These are phyloP conservation scores for Quillaja saponaria DNA, from an alignment of 306 rosid species.

Conservation along the genomic window DNA sequence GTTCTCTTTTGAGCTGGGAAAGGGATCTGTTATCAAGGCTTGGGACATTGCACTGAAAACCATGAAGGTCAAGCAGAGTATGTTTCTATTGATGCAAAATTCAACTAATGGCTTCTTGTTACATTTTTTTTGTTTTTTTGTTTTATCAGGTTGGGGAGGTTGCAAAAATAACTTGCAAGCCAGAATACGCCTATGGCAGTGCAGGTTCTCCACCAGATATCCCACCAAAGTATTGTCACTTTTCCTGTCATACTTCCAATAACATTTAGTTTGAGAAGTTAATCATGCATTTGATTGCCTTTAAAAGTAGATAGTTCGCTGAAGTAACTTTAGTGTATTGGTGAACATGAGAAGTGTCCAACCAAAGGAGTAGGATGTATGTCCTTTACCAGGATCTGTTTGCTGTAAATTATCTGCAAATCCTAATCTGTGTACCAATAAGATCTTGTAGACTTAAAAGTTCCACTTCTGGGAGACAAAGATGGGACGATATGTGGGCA, in stretches of 20 bases:
- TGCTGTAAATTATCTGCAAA: too few species aligned
- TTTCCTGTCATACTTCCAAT: too few species aligned
- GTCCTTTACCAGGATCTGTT: slow-evolving; percentile 4
- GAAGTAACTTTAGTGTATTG: too few species aligned
- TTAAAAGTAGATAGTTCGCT: too few species aligned
- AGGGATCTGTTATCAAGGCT: slow-evolving; percentile 85
- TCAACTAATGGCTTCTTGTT: slow-evolving; percentile 11
- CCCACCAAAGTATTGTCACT: slow-evolving; percentile 71
- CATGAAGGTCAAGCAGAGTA: slow-evolving; percentile 68
- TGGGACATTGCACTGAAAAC: slow-evolving; percentile 93
- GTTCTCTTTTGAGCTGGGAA: slow-evolving; percentile 94
- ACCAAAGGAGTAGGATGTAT: too few species aligned
- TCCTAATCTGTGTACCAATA: not conserved
- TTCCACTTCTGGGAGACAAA: not conserved
- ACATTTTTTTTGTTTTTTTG: slow-evolving; percentile 23
- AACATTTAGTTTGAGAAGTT: too few species aligned
- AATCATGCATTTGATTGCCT: too few species aligned
- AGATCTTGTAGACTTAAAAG: not conserved
- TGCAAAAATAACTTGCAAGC: slow-evolving; percentile 86
- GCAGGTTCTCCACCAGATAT: slow-evolving; percentile 97
- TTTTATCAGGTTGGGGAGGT: slow-evolving; percentile 77
- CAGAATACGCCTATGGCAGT: slow-evolving; percentile 91
- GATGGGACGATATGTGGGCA: not conserved
- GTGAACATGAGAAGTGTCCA: too few species aligned
- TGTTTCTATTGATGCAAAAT: slow-evolving; percentile 4